A percentile compares a stretch with the other conserved stretches of the same genome.
These are phyloP conservation scores for Chaetomium strumarium DNA, from an alignment of 2,329 filamentous ascomycete species.

Conservation along the genomic window DNA sequence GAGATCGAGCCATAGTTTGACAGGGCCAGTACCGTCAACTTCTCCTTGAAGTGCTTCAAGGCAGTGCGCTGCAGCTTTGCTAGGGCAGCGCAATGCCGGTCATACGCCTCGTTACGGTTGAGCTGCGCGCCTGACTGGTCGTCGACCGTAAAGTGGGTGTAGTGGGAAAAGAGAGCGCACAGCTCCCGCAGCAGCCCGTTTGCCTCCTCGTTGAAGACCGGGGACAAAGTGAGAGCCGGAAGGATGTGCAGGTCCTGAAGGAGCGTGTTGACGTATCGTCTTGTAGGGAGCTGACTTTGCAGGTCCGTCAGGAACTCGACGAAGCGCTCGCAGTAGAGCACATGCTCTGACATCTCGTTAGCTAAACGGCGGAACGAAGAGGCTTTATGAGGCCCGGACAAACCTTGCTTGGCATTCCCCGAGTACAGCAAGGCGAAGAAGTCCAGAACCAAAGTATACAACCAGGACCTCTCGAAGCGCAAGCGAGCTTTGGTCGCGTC, in stretches of 20 bases:
- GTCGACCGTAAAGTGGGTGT: conserved; percentile 81
- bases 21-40: conserved; percentile 82
- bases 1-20: conserved; percentile 90
- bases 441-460: conserved; percentile 78
- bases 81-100: conserved; percentile 69
- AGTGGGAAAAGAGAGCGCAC: conserved; percentile 74
- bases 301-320: conserved; percentile 85
- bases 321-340: conserved; percentile 87
- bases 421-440: conserved; percentile 71
- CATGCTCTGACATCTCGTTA: conserved; percentile 45
- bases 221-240: conserved; percentile 70
- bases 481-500: conserved; percentile 70
- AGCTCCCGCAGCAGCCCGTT: conserved; percentile 78
- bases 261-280: conserved; percentile 86
- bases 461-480: conserved; percentile 88
- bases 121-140: conserved; percentile 81
- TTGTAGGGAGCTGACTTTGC: conserved; percentile 86
- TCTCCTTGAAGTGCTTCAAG: conserved; percentile 79
- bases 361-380: conserved; percentile 24
- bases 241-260: conserved; percentile 81
- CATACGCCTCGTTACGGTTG: conserved; percentile 66
- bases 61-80: conserved; percentile 73
- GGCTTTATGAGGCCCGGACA: conserved; percentile 13
- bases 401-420: conserved; percentile 42
- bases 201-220: conserved; percentile 67